Base-by-base conservation (phyloP, 768 basidiomycete genomes). In the Sistotremastrum niveocremeum region DNA sequence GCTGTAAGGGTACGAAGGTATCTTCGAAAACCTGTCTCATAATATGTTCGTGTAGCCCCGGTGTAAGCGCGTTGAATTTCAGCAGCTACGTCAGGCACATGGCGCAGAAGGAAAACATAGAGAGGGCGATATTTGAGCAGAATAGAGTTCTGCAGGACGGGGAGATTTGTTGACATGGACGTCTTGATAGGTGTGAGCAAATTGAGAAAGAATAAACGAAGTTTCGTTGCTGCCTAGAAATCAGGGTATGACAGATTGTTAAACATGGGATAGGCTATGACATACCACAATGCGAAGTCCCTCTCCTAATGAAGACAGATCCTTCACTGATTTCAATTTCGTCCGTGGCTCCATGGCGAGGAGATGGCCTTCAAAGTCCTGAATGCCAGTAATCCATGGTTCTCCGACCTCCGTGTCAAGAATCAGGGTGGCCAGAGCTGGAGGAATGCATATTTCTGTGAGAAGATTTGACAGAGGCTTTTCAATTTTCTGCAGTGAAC, bases 11-110 rank as follows among this genome's bases (percentile, higher is more conserved):
- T 83, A 39, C 95, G 71, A 28, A 80, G 73, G 60, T 98, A 99
- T 38, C 95, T 68, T 50, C 95, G 69, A 60, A 97, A 93, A 1
- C 84, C 88, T 20, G 95, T 98, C 64, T 99, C 95, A 49, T 90
- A 97, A 60, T 95, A 99, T 20, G 86, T 74, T 37, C 91, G 78
- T 9, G 86, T 83, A 30, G 84, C 77, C 34, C 74, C 74, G 31
- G 84, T 66, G 60, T 99, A 99, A 3, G 86, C 81, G 44, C 88
- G 71, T 59, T 90, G 89, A 28, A 99, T 66, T 60, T 98, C 93
- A 40, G 73, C 72, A 3, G 95, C 91, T 32, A 91, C 84, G 34
- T 70, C 70, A 6, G 81, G 72, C 4, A 84, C 84, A 50, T 90
- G 84, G 2, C 87, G 79, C 51, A 82, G 79, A 35, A 99, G 69